phyloP scores from a whole-genome alignment of 2,329 filamentous ascomycete species.

The Pezicula rhizophila region DNA sequence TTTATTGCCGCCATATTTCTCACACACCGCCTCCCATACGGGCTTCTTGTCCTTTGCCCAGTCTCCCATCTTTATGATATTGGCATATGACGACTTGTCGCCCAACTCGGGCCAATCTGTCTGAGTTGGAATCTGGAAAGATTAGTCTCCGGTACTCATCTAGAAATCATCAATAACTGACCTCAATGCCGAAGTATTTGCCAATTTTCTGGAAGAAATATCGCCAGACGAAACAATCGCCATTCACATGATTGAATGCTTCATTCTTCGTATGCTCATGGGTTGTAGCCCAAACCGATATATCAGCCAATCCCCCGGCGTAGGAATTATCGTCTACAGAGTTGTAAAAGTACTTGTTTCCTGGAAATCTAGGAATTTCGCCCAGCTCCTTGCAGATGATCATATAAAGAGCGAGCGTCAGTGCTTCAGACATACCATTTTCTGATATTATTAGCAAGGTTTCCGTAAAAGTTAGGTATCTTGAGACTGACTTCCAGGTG shows the following conservation, averaged over 20 bases:
- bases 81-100: background rate
- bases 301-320: conserved; percentile 28
- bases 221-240: conserved; percentile 31
- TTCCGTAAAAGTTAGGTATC: background rate
- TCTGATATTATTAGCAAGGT: background rate
- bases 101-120: background rate
- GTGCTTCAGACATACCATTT: conserved; percentile 30
- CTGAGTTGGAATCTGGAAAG: background rate
- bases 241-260: conserved; percentile 35
- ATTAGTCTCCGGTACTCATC: background rate
- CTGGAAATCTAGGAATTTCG: conserved; percentile 28
- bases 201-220: conserved; percentile 34
- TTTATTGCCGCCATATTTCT: conserved; percentile 1
- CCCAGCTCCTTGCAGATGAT: conserved; percentile 25
- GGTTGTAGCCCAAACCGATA: conserved; percentile 31
- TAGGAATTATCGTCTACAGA: conserved; percentile 29
- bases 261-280: conserved; percentile 28
- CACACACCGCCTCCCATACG: conserved; percentile 7
- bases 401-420: conserved; percentile 13
- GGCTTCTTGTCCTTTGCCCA: conserved; percentile 8
- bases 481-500: conserved; percentile 19
- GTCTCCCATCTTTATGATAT: conserved; percentile 1
- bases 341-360: conserved; percentile 28
- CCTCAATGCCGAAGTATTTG: conserved; percentile 23
- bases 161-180: background rate